Conservation (phyloP, 176 grass and related monocot genomes). For the Musa schizocarpa region DNA sequence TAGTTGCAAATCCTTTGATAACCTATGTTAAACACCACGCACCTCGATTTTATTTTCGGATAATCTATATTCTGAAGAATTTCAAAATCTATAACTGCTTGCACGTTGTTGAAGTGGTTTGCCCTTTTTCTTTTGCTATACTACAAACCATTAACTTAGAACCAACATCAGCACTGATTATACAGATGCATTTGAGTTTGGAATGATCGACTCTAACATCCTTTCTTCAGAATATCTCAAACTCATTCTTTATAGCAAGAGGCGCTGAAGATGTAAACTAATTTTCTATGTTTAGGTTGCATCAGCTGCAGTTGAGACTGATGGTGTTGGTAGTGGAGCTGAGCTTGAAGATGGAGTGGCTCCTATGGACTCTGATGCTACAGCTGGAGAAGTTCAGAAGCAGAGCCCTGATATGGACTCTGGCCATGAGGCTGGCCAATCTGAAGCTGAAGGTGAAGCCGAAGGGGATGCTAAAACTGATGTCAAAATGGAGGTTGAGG, state of each 20-base stretch:
- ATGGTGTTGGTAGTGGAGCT: slow-evolving; percentile 55
- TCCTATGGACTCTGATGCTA: slow-evolving; percentile 70
- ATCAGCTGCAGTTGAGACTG: slow-evolving; percentile 48
- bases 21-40: neutral
- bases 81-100: neutral
- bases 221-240: neutral
- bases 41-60: neutral
- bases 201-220: neutral
- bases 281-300: slow-evolving; percentile 23
- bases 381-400: slow-evolving; percentile 40
- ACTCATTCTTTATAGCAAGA: neutral
- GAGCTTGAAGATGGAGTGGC: slow-evolving; percentile 79
- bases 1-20: slow-evolving; percentile 6
- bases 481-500: neutral
- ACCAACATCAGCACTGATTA: too few species aligned
- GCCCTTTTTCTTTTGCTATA: too few species aligned
- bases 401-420: slow-evolving; percentile 64
- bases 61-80: too few species aligned
- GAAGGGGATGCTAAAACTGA: slow-evolving; percentile 23
- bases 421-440: slow-evolving; percentile 50
- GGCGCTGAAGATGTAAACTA: neutral
- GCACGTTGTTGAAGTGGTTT: neutral
- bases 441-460: slow-evolving; percentile 46
- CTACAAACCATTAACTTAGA: too few species aligned
- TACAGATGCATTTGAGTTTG: neutral